phyloP scores from a whole-genome alignment of 192 early-diverging fungal species.

The Jimgerdemannia flammicorona region DNA sequence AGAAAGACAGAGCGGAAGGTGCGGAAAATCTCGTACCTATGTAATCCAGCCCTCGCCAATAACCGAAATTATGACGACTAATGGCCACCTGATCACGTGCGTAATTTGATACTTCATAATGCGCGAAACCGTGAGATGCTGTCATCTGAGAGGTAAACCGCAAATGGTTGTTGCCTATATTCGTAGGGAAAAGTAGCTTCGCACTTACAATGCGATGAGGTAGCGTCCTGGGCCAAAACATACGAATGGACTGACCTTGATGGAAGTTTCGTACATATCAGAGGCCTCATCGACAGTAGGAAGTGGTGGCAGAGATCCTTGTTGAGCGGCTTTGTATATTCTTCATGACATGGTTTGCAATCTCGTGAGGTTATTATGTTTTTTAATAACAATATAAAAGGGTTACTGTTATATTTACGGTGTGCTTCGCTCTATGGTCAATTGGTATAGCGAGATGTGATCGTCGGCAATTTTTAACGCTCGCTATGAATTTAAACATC shows the following conservation, averaged over 20 bases:
- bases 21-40: constrained; percentile 26
- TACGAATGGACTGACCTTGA: constrained; percentile 26
- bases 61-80: constrained; percentile 47
- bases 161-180: neutral
- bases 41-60: constrained; percentile 56
- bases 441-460: constrained; percentile 51
- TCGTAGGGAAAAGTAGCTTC: neutral
- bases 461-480: constrained; percentile 42
- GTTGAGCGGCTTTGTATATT: constrained; percentile 27
- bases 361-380: neutral
- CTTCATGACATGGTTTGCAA: constrained; percentile 13
- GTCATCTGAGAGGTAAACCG: constrained; percentile 19
- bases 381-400: neutral
- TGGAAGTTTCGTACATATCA: constrained; percentile 49
- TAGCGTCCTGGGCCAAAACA: too few species aligned
- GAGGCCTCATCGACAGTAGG: constrained; percentile 34
- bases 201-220: too few species aligned
- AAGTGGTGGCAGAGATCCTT: constrained; percentile 22
- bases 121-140: constrained; percentile 34
- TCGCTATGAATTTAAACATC: constrained; percentile 13
- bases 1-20: neutral
- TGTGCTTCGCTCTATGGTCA: constrained; percentile 48
- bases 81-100: constrained; percentile 31
- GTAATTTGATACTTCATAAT: constrained; percentile 59
- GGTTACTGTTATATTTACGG: constrained; percentile 25